Evolutionary conservation across 371 early-diverging fungal species (phyloP), one percentile per base, ranked within the genome.

Genomic region (Mortierella sp.): DNA sequence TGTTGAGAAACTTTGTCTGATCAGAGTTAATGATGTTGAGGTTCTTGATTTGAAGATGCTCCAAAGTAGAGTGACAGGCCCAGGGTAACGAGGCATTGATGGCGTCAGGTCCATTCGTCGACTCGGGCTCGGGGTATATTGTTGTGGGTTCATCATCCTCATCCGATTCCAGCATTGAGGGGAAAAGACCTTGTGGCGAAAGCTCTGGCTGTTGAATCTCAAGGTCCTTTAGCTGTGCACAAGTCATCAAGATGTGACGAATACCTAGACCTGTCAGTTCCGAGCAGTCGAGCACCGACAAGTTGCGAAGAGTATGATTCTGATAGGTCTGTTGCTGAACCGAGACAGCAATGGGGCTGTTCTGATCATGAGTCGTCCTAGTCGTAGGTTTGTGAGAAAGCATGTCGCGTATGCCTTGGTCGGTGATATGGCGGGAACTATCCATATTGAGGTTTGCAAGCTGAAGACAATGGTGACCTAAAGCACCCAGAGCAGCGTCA

Each of bases 151-250:
- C 66, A 8, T 34, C 19, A 3, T 63, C 60, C 3, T 76, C 64
- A n/a, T 65, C 66, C 6, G 57, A 53, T 41, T 64, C 65, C 1
- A 69, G 62, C 6, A 54, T 44, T 3, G 60, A 69, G 14, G 74
- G 74, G 31, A 76, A 69, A 41, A 76, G 60, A 39, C 65, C 61
- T 43, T 69, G 61, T 12, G 77, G 77, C 55, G 61, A 39, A 37
- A 76, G 65, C 61, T 76, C 77, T 28, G 77, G 77, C 21, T 76
- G 77, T 27, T 69, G 69, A 39, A 65, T 49, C 13, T 64, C 77
- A 25, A 76, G 43, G 17, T 54, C 58, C 24, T 44, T 57, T 19
- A 76, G 31, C n/a, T 41, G n/a, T 2, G 69, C 69, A 29, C 77
- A 76, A 0, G 69, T 65, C 55, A 50, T 61, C 52, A 76, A n/a